These are phyloP conservation scores for Stromatinia cepivora DNA, from an alignment of 2,329 filamentous ascomycete genomes.

Conservation along the genomic window DNA sequence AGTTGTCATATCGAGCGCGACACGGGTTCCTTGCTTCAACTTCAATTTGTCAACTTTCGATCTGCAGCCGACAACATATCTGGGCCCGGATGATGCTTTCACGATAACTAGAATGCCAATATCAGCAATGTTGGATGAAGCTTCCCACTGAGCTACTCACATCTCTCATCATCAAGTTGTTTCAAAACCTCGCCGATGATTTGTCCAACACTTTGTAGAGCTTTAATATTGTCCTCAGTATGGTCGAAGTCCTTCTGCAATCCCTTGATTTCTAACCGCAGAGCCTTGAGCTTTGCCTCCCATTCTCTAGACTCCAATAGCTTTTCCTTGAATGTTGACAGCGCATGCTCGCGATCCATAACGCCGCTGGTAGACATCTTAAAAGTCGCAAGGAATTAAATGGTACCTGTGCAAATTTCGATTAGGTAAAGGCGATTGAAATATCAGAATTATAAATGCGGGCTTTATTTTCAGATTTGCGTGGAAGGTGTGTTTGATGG, in stretches of 20 bases:
- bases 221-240: slow-evolving; percentile 99
- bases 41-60: slow-evolving; percentile 98
- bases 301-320: slow-evolving; percentile 95
- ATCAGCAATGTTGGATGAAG: slow-evolving; percentile 30
- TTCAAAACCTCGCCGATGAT: slow-evolving; percentile 99
- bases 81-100: slow-evolving; percentile 93
- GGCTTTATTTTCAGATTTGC: background rate
- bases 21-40: slow-evolving; percentile 96
- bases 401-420: background rate
- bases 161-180: slow-evolving; percentile 98
- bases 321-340: slow-evolving; percentile 76
- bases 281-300: slow-evolving; percentile 94
- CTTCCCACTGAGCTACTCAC: slow-evolving; percentile 54
- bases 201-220: slow-evolving; percentile 96
- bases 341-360: slow-evolving; percentile 64
- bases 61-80: slow-evolving; percentile 97
- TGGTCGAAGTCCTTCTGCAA: slow-evolving; percentile 93
- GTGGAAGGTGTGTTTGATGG: slow-evolving; percentile 24
- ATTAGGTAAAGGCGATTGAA: background rate
- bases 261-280: slow-evolving; percentile 94
- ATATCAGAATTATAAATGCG: background rate
- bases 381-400: background rate
- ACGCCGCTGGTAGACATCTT: slow-evolving; percentile 32
- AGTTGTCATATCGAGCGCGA: slow-evolving; percentile 98
- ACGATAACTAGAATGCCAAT: slow-evolving; percentile 72